Evolutionary conservation across 805 yeast species (phyloP).

Genomic region (Pichia kluyveri): DNA sequence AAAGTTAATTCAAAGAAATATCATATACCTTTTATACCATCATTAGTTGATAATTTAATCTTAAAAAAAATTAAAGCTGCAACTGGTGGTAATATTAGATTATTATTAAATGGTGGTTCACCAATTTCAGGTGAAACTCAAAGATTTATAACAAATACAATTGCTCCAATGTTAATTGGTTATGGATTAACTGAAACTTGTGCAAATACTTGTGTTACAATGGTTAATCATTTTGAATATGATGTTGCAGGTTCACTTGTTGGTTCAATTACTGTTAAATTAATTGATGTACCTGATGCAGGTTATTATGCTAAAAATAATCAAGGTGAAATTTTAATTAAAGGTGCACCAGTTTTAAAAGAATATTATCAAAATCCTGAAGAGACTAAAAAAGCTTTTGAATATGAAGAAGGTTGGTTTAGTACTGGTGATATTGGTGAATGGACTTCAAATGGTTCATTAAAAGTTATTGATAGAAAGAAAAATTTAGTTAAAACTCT

Average conservation of each 20-base stretch:
- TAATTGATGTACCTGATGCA: conserved; percentile 84
- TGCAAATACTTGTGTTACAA: conserved; percentile 73
- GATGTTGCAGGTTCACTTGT: conserved; percentile 79
- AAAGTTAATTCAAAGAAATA: conserved; percentile 55
- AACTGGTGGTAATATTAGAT: conserved; percentile 82
- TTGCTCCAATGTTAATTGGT: conserved; percentile 86
- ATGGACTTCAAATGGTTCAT: conserved; percentile 75
- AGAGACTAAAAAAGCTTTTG: conserved; percentile 69
- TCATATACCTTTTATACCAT: conserved; percentile 72
- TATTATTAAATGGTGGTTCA: conserved; percentile 85
- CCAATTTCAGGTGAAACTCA: conserved; percentile 80
- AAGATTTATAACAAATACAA: conserved; percentile 60
- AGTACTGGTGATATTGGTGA: conserved; percentile 95
- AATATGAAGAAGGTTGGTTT: conserved; percentile 85
- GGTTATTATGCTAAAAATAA: conserved; percentile 84
- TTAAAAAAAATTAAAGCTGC: conserved; percentile 88
- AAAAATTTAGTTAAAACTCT: conserved; percentile 93
- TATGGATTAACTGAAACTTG: conserved; percentile 96
- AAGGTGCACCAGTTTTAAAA: conserved; percentile 62
- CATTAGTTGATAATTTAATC: conserved; percentile 57
- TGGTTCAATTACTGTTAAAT: conserved; percentile 77
- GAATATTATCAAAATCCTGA: conserved; percentile 78
- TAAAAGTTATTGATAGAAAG: conserved; percentile 84
- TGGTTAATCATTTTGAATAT: conserved; percentile 54
- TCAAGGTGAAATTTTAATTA: conserved; percentile 86